phyloP scores from a whole-genome alignment of 768 basidiomycete species.

The Multifurca ochricompacta region DNA sequence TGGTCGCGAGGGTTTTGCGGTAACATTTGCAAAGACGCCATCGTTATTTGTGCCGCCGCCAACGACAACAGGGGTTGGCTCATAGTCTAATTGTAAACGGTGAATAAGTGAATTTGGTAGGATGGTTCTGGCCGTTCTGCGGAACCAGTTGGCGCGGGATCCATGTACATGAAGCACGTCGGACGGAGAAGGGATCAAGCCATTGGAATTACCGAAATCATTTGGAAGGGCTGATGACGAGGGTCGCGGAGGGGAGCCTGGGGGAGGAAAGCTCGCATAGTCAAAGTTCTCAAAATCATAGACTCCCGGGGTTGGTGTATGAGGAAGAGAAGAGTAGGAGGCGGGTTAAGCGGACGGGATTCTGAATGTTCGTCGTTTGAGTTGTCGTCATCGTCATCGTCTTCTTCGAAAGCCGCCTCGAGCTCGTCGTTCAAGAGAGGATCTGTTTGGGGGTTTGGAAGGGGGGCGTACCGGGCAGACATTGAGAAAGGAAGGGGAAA shows the following conservation, averaged over 20 bases:
- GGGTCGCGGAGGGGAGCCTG: constrained; percentile 68
- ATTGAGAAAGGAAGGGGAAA: constrained; percentile 21
- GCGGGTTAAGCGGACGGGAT: constrained; percentile 43
- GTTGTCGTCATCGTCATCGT: constrained; percentile 69
- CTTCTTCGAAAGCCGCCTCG: constrained; percentile 82
- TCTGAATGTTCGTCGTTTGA: constrained; percentile 45
- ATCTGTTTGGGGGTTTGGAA: constrained; percentile 50
- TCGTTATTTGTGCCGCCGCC: constrained; percentile 73
- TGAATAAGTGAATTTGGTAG: constrained; percentile 46
- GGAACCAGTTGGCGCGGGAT: constrained; percentile 41
- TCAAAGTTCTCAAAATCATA: constrained; percentile 81
- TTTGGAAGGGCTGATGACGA: constrained; percentile 62
- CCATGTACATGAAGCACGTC: constrained; percentile 27
- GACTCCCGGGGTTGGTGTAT: constrained; percentile 27
- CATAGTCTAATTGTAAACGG: constrained; percentile 37
- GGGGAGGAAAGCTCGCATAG: constrained; percentile 70
- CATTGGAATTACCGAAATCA: constrained; percentile 67
- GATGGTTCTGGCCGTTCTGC: constrained; percentile 45
- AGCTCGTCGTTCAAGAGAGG: constrained; percentile 51
- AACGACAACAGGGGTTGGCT: constrained; percentile 36
- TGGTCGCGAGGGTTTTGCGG: constrained; percentile 71
- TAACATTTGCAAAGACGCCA: constrained; percentile 94
- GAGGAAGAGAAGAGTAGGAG: constrained; percentile 21
- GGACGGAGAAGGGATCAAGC: constrained; percentile 45
- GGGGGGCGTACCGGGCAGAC: constrained; percentile 60